A percentile compares a stretch with the other conserved stretches of the same genome.
Evolutionary conservation across 163 green algal species (phyloP).

Genomic region (Chlorella variabilis): DNA sequence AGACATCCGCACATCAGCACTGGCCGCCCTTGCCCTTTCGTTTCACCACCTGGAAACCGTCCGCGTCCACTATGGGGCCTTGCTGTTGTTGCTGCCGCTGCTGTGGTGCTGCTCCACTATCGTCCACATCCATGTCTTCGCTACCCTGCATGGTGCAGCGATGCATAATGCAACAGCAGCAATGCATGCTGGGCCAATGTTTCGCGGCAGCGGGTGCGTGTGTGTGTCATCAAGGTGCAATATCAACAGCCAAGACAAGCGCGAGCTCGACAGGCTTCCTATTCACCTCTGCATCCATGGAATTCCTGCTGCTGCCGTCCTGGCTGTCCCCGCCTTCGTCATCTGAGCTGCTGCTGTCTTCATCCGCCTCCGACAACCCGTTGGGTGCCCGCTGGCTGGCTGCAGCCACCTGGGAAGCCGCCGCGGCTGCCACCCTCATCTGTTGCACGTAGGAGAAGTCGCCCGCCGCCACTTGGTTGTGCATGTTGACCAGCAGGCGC

Average conservation of each 20-base stretch:
- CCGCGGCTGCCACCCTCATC: conserved; percentile 6
- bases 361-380: conserved; percentile 11
- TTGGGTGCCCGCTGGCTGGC: conserved; percentile 24
- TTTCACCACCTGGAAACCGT: conserved; percentile 54
- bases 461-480: conserved; percentile 55
- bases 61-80: conserved; percentile 46
- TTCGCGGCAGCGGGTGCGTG: too few species aligned
- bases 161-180: too few species aligned
- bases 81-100: conserved; percentile 14
- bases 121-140: conserved; percentile 51
- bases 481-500: conserved; percentile 52
- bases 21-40: conserved; percentile 28
- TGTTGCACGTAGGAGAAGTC: conserved; percentile 48
- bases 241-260: not conserved
- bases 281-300: conserved; percentile 31
- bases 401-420: conserved; percentile 1
- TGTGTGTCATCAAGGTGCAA: not conserved
- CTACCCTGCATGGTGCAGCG: conserved; percentile 14
- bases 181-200: too few species aligned
- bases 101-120: conserved; percentile 1
- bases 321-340: conserved; percentile 22
- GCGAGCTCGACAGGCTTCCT: not conserved
- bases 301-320: not conserved
- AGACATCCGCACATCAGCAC: too few species aligned
- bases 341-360: conserved; percentile 35